Conservation (phyloP, 2,329 filamentous ascomycete species). For the Chrysoporthe austroafricana region DNA sequence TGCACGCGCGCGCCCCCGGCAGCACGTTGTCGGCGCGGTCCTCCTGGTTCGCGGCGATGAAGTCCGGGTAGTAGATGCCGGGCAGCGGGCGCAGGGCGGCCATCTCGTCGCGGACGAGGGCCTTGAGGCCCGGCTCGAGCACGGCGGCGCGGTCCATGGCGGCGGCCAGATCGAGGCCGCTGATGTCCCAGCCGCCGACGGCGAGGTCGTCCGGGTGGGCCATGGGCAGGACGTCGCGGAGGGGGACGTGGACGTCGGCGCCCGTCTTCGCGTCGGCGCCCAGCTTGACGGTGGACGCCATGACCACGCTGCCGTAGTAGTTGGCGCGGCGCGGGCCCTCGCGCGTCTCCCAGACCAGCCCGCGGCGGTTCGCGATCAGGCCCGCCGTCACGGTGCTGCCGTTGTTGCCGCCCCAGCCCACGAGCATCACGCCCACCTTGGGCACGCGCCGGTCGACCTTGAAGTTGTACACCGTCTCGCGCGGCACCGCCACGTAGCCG, state of each 20-base stretch:
- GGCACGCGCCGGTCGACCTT: constrained; percentile 93
- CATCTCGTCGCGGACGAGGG: constrained; percentile 91
- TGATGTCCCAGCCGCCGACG: constrained; percentile 98
- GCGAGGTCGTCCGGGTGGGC: constrained; percentile 95
- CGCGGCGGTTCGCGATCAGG: constrained; percentile 91
- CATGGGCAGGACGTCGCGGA: constrained; percentile 94
- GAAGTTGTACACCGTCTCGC: constrained; percentile 94
- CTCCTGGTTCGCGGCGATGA: constrained; percentile 98
- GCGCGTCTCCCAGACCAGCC: constrained; percentile 89
- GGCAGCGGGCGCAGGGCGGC: constrained; percentile 83
- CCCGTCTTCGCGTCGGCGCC: constrained; percentile 82
- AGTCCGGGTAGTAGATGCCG: constrained; percentile 98
- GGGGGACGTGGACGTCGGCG: constrained; percentile 93
- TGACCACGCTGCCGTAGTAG: constrained; percentile 97
- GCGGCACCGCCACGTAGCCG: constrained; percentile 81
- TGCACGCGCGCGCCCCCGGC: constrained; percentile 80
- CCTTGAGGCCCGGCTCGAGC: constrained; percentile 92
- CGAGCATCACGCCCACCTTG: constrained; percentile 95
- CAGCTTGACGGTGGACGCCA: constrained; percentile 97
- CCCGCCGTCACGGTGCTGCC: constrained; percentile 95
- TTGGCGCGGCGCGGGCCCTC: constrained; percentile 85
- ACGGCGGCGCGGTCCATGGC: constrained; percentile 97
- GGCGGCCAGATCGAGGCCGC: constrained; percentile 81
- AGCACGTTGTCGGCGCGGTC: constrained; percentile 92
- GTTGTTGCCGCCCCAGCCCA: constrained; percentile 98